A percentile compares a stretch with the other conserved stretches of the same genome.
Conservation (phyloP, 306 rosid genomes). For the Citrullus amarus region DNA sequence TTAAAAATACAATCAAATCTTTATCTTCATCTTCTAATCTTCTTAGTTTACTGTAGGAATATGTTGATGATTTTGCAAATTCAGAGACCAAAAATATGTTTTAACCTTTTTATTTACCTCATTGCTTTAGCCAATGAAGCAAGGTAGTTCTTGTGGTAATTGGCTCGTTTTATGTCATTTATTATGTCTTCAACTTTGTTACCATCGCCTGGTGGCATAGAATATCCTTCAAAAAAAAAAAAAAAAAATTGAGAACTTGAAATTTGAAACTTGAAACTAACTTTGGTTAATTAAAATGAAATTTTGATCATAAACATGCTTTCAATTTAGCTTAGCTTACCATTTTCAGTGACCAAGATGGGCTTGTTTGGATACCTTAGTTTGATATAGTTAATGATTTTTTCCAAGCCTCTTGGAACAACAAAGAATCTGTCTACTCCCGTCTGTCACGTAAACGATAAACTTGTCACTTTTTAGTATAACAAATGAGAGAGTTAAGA, state of each 20-base stretch:
- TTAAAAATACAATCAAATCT: too few species aligned
- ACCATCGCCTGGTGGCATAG: not conserved
- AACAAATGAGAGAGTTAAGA: too few species aligned
- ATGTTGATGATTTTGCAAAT: too few species aligned
- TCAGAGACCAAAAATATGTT: too few species aligned
- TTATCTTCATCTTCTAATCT: too few species aligned
- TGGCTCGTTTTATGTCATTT: slow-evolving; percentile 34
- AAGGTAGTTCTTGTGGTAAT: slow-evolving; percentile 44
- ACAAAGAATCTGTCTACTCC: slow-evolving; percentile 33
- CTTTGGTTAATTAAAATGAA: not conserved
- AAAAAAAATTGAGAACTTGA: not conserved
- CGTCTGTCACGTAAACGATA: slow-evolving; percentile 25
- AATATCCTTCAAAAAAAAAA: not conserved
- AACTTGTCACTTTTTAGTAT: not conserved
- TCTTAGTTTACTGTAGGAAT: too few species aligned
- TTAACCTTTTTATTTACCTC: slow-evolving; percentile 17
- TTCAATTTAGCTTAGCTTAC: slow-evolving; percentile 34
- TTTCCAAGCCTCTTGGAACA: slow-evolving; percentile 57
- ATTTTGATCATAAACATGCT: too few species aligned
- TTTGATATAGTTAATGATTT: slow-evolving; percentile 34
- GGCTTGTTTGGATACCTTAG: slow-evolving; percentile 37
- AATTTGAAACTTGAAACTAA: too few species aligned
- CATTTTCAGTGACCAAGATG: slow-evolving; percentile 58
- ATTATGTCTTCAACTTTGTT: slow-evolving; percentile 9
- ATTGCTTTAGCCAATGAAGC: slow-evolving; percentile 38